Base-by-base conservation (phyloP, 345 rosid genomes). In the Euclidium syriacum region DNA sequence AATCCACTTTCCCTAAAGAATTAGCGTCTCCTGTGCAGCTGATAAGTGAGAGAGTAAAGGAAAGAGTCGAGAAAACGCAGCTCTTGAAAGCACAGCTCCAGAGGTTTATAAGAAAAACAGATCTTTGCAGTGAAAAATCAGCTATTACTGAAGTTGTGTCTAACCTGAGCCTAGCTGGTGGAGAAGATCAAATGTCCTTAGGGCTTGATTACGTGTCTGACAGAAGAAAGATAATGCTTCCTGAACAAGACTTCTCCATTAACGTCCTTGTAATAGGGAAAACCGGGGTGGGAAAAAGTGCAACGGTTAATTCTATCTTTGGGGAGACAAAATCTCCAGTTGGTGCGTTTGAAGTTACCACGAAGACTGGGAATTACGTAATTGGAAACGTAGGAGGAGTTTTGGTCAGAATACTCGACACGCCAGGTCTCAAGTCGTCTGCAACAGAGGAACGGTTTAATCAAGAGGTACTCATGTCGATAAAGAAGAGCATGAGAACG, bases 281-380 rank as follows among this genome's bases (percentile, higher is more conserved):
- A 83, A 71, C 84, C 3, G 95, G 98, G 4, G 96, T 86, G 2
- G 90, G 98, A 46, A 91, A 88, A 79, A 91, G 98, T 70, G 84
- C 95, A 5, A 83, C 85, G 6, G 59, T 84, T 32, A 83, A 88
- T 73, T 84, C 96, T 3, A 75, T 91, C 44, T 83, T 88, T n/a
- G 68, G 81, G 0, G 81, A 86, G 68, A 72, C 73, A 14, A 84
- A 77, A 53, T 63, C 79, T 15, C 3, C 34, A n/a, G 66, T 73
- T 39, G 67, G 74, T 74, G 84, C 96, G 16, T 81, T 88, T 64
- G 80, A 66, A 43, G 73, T 85, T 14, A 70, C 76, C 25, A 88
- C 96, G 9, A 60, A 55, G 29, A 52, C 61, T 40, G 77, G 72
- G 34, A 73, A 79, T 27, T 83, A 79, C 65, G 62, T 88, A 47